A percentile compares a stretch with the other conserved stretches of the same genome.
phyloP scores from a whole-genome alignment of 768 basidiomycete species.

The Naematelia aurantialba region DNA sequence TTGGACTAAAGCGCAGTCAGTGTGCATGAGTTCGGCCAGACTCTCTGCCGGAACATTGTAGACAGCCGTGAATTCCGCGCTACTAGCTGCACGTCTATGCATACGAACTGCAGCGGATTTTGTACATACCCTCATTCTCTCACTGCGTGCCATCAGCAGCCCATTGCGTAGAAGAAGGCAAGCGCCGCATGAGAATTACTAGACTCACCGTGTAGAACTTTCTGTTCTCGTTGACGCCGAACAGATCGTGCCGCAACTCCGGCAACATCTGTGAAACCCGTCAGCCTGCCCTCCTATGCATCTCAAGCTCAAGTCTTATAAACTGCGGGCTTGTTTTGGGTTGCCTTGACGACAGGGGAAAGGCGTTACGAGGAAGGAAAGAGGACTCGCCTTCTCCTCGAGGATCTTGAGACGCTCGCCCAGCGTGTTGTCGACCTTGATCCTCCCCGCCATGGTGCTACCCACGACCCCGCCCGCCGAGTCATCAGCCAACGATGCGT shows the following conservation, averaged over 20 bases:
- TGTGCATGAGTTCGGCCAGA: too few relatives aligned
- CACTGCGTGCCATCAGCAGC: not conserved
- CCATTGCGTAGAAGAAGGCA: not conserved
- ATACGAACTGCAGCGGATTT: too few relatives aligned
- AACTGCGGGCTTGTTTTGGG: too few relatives aligned
- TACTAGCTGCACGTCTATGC: too few relatives aligned
- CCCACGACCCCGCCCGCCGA: constrained; percentile 81
- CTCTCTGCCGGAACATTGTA: too few relatives aligned
- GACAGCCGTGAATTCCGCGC: too few relatives aligned
- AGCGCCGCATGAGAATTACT: not conserved
- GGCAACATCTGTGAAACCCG: constrained; percentile 75
- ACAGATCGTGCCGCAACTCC: constrained; percentile 82
- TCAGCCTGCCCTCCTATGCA: not conserved
- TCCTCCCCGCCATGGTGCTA: constrained; percentile 66
- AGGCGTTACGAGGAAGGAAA: not conserved
- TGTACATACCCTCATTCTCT: not conserved
- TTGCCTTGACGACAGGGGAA: not conserved
- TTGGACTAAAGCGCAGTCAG: too few relatives aligned
- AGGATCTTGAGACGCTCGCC: constrained; percentile 84
- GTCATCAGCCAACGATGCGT: constrained; percentile 64
- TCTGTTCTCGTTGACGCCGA: constrained; percentile 84
- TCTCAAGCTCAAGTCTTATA: not conserved
- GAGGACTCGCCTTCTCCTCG: constrained; percentile 71
- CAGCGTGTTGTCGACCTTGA: constrained; percentile 88
- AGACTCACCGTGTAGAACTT: constrained; percentile 68